phyloP scores from a whole-genome alignment of 805 yeast genomes.

The Komagataella kurtzmanii region DNA sequence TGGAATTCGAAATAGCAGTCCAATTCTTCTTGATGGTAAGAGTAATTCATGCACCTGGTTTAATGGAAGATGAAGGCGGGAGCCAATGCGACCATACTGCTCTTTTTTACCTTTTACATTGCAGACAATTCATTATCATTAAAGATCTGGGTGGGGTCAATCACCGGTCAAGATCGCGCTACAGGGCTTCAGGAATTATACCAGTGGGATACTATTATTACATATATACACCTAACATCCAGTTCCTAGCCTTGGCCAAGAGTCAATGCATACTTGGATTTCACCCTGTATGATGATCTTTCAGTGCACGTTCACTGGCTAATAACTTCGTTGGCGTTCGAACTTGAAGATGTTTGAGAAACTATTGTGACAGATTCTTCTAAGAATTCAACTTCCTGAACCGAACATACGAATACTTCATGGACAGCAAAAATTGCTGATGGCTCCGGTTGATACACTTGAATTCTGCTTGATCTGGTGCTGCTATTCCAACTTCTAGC shows the following conservation, averaged over 20 bases:
- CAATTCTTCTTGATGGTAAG: neutral
- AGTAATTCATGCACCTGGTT: neutral
- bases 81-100: neutral
- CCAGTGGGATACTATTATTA: no score
- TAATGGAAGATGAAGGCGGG: neutral
- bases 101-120: no score
- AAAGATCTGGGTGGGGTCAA: neutral
- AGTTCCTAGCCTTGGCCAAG: no score
- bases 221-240: no score
- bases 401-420: neutral
- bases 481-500: neutral
- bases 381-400: neutral
- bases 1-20: neutral
- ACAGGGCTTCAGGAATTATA: no score
- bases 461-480: neutral
- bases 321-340: neutral
- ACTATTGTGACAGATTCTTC: neutral
- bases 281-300: no score
- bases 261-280: no score
- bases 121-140: neutral
- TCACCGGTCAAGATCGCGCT: neutral
- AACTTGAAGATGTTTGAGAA: neutral
- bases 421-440: neutral
- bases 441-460: neutral
- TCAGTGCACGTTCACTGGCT: no score